A percentile compares a stretch with the other conserved stretches of the same genome.
phyloP scores from a whole-genome alignment of 352 stramenopile genomes.

The Phytophthora pinifolia region DNA sequence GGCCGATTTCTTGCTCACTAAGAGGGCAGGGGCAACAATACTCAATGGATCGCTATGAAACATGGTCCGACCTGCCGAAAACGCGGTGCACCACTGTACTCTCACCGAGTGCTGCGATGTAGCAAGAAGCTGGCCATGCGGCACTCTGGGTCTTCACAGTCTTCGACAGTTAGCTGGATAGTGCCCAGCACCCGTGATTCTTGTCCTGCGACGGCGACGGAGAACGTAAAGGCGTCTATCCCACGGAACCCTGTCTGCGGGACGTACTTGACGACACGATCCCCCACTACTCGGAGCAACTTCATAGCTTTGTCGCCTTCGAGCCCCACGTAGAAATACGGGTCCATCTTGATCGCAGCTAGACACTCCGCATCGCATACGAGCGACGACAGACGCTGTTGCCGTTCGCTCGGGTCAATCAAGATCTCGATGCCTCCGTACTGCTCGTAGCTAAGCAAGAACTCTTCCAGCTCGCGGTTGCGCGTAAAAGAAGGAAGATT shows the following conservation, averaged over 20 bases:
- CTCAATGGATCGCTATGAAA: too few relatives aligned
- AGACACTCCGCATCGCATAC: conserved; percentile 56
- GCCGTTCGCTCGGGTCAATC: conserved; percentile 46
- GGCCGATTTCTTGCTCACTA: too few relatives aligned
- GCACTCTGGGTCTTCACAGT: conserved; percentile 55
- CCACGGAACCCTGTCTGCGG: conserved; percentile 51
- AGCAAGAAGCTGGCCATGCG: conserved; percentile 30
- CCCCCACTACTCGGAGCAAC: conserved; percentile 37
- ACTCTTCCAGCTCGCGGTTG: conserved; percentile 46
- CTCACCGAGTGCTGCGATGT: conserved; percentile 25
- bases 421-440: conserved; percentile 53
- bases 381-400: conserved; percentile 49
- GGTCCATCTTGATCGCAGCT: conserved; percentile 42
- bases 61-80: too few relatives aligned
- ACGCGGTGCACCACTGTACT: background rate
- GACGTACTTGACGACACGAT: conserved; percentile 62
- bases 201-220: conserved; percentile 43
- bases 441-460: conserved; percentile 46
- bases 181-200: conserved; percentile 52
- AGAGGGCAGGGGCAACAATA: too few relatives aligned
- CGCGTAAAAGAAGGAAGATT: conserved; percentile 37
- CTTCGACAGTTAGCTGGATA: conserved; percentile 51
- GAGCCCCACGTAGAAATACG: conserved; percentile 54
- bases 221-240: conserved; percentile 60
- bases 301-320: conserved; percentile 53